These are phyloP conservation scores for Myotisia sp. DNA, from an alignment of 2,329 filamentous ascomycete genomes.

Conservation along the genomic window DNA sequence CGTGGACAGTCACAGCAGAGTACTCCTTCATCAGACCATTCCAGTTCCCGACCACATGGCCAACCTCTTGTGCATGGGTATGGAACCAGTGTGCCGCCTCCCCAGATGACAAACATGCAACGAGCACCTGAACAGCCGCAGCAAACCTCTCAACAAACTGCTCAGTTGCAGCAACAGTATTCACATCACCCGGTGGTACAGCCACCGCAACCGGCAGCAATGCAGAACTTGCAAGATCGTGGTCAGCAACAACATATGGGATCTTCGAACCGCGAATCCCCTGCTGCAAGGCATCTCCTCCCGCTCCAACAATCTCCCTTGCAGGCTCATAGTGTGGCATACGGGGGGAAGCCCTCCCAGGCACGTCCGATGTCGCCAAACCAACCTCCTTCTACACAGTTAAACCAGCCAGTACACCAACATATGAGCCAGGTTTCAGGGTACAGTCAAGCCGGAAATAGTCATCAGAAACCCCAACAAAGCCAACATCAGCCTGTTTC, in stretches of 20 bases:
- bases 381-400: constrained; percentile 1
- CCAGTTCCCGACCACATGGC: constrained; percentile 1
- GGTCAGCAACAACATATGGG: constrained; percentile 9
- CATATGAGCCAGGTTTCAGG: constrained; percentile 3
- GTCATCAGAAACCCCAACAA: constrained; percentile 1
- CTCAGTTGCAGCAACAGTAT: constrained; percentile 7
- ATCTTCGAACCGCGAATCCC: constrained; percentile 5
- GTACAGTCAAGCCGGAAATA: background rate
- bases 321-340: constrained; percentile 8
- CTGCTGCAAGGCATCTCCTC: constrained; percentile 7
- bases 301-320: constrained; percentile 6
- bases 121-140: constrained; percentile 5
- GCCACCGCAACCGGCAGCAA: constrained; percentile 4
- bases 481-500: constrained; percentile 3
- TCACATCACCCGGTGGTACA: constrained; percentile 6
- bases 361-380: constrained; percentile 6
- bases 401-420: no score
- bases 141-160: constrained; percentile 5
- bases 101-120: constrained; percentile 5
- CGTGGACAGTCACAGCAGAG: constrained; percentile 19
- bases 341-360: constrained; percentile 6
- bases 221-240: constrained; percentile 16
- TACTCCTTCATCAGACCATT: constrained; percentile 2
- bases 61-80: constrained; percentile 6
- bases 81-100: constrained; percentile 2